Evolutionary conservation across 768 basidiomycete genomes (phyloP), one percentile per base, ranked within the genome.

Genomic region (Mycena amicta): DNA sequence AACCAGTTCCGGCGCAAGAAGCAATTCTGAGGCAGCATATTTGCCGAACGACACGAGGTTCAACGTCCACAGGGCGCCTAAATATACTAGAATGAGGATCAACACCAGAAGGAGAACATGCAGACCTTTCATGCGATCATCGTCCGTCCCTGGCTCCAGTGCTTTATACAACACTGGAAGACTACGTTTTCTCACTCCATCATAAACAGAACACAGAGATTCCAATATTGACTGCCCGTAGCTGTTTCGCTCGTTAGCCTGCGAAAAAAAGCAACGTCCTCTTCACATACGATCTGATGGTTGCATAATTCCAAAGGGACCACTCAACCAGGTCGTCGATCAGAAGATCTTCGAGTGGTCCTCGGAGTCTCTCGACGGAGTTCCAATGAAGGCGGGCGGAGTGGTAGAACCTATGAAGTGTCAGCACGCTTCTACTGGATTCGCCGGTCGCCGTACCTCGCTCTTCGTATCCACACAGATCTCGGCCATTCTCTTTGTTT

Each of bases 71-170:
- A 94, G 72, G 3, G 92, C 90, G 11, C 94, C 62, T 63, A 33
- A 18, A 23, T 23, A 13, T 31, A 16, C 29, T 50, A 20, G 20
- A 3, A 33, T n/a, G 23, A 40, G 22, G 23, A 23, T 28, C 23
- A 13, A 22, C 22, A n/a, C 51, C 31, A 20, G 45, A 2, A 45
- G 12, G 23, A 13, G n/a, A 49, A 49, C 16, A 25, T 5, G 30
- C 57, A n/a, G 2, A 60, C 58, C 94, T 75, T 97, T 95, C 87
- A 94, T 92, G n/a, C 89, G 82, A 69, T 93, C 92, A 64, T 92
- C 91, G 37, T 95, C 92, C 20, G 80, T 81, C 2, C 88, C 91
- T 5, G 87, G 85, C 50, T 82, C 77, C 52, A 89, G 72, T 4
- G 83, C 81, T 39, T 77, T 70, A 59, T 84, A 83, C n/a, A 89